A percentile compares a stretch with the other conserved stretches of the same genome.
Conservation (phyloP, 2,329 filamentous ascomycete species). For the Curvularia hawaiiensis region DNA sequence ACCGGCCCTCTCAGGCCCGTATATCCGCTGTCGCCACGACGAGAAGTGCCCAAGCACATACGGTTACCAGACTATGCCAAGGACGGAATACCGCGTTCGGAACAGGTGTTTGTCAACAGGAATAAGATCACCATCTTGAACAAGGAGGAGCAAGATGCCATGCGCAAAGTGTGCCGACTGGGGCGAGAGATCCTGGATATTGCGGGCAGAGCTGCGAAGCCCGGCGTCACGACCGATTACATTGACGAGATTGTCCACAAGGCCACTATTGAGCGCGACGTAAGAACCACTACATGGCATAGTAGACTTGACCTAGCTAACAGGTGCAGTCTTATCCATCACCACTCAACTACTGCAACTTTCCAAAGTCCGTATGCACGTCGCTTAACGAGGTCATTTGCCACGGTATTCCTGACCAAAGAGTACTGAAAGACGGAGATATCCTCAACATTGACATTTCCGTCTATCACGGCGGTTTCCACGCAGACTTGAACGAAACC, state of each 20-base stretch:
- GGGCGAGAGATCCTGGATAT: slow-evolving; percentile 93
- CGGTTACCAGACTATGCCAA: slow-evolving; percentile 84
- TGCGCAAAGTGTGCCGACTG: slow-evolving; percentile 89
- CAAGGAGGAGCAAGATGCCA: slow-evolving; percentile 79
- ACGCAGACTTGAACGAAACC: slow-evolving; percentile 96
- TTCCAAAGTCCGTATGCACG: slow-evolving; percentile 97
- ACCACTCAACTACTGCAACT: slow-evolving; percentile 91
- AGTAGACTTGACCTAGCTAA: slow-evolving; percentile 19
- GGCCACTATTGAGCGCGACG: slow-evolving; percentile 89
- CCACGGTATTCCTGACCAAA: slow-evolving; percentile 95
- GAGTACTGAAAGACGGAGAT: slow-evolving; percentile 85
- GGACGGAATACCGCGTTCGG: slow-evolving; percentile 75
- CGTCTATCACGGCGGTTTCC: slow-evolving; percentile 91
- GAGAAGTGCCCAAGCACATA: slow-evolving; percentile 75
- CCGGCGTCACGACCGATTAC: slow-evolving; percentile 95
- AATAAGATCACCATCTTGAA: slow-evolving; percentile 86
- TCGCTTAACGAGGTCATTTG: slow-evolving; percentile 98
- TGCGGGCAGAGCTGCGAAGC: slow-evolving; percentile 79
- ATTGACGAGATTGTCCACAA: slow-evolving; percentile 96
- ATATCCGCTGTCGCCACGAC: slow-evolving; percentile 59
- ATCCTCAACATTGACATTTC: slow-evolving; percentile 98
- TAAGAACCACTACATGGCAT: slow-evolving; percentile 54
- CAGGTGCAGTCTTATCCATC: slow-evolving; percentile 83
- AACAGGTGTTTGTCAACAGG: slow-evolving; percentile 68
- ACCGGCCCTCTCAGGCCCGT: slow-evolving; percentile 83